A percentile compares a stretch with the other conserved stretches of the same genome.
Evolutionary conservation across 345 rosid species (phyloP).

Genomic region (Punica granatum): DNA sequence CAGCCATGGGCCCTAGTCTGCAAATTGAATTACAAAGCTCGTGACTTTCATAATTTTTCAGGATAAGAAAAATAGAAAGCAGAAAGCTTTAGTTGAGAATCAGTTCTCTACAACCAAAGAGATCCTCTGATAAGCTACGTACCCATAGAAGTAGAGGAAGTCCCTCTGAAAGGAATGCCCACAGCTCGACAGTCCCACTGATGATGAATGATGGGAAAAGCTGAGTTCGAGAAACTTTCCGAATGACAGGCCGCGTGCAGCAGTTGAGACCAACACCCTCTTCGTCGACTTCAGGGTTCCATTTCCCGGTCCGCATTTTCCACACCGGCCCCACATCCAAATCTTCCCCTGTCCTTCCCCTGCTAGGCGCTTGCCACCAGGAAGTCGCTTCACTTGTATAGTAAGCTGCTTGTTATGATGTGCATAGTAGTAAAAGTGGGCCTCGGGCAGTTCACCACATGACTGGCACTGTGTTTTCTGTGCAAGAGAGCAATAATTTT

Average conservation of each 20-base stretch:
- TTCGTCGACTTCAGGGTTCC: constrained; percentile 54
- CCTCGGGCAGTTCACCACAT: constrained; percentile 66
- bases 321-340: constrained; percentile 98
- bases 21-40: constrained; percentile 1
- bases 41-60: background rate
- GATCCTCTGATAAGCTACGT: constrained; percentile 16
- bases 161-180: constrained; percentile 79
- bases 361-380: constrained; percentile 31
- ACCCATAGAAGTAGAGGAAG: constrained; percentile 94
- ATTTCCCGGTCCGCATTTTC: constrained; percentile 54
- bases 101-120: background rate
- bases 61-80: background rate
- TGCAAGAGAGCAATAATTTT: constrained; percentile 19
- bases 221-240: constrained; percentile 96
- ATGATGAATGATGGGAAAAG: constrained; percentile 46
- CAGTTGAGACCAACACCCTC: constrained; percentile 67
- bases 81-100: background rate
- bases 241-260: constrained; percentile 74
- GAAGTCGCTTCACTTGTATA: constrained; percentile 54
- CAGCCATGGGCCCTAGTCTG: constrained; percentile 84
- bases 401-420: constrained; percentile 76
- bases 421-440: constrained; percentile 74
- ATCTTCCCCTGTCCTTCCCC: constrained; percentile 73
- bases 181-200: constrained; percentile 46
- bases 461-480: constrained; percentile 61